Percentiles rank a stretch among this genome's conserved stretches.
Evolutionary conservation across 176 grass and related monocot species (phyloP).

Genomic region (Aegilops sharonensis): DNA sequence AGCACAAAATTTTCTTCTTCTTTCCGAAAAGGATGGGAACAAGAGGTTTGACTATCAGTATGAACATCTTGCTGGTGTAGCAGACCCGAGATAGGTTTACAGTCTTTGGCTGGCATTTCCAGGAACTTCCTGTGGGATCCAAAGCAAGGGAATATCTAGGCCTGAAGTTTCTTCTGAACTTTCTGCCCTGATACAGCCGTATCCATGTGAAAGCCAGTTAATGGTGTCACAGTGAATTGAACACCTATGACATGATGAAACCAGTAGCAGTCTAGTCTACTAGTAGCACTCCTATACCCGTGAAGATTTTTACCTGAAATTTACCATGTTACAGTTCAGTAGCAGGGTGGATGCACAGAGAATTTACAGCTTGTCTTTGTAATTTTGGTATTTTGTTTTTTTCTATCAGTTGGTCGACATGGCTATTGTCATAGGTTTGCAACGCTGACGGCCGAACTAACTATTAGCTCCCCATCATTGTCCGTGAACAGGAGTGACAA

Average conservation of each 20-base stretch:
- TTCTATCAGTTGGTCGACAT: neutral
- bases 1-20: neutral
- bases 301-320: neutral
- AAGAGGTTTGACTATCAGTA: neutral
- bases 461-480: neutral
- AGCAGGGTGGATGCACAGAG: neutral
- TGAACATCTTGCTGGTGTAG: neutral
- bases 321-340: neutral
- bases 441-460: neutral
- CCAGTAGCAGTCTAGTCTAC: neutral
- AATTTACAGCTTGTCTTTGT: neutral
- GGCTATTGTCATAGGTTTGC: neutral
- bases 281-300: neutral
- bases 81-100: neutral
- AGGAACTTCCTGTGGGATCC: neutral
- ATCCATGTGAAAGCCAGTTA: neutral
- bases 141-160: neutral
- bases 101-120: neutral
- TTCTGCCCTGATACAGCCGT: neutral
- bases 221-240: neutral
- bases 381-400: neutral
- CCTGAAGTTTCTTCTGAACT: constrained; percentile 14
- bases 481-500: constrained; percentile 33
- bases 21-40: constrained; percentile 1
- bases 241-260: neutral